A percentile compares a stretch with the other conserved stretches of the same genome.
Conservation (phyloP, 2,329 filamentous ascomycete genomes). For the Colletotrichum sp. region DNA sequence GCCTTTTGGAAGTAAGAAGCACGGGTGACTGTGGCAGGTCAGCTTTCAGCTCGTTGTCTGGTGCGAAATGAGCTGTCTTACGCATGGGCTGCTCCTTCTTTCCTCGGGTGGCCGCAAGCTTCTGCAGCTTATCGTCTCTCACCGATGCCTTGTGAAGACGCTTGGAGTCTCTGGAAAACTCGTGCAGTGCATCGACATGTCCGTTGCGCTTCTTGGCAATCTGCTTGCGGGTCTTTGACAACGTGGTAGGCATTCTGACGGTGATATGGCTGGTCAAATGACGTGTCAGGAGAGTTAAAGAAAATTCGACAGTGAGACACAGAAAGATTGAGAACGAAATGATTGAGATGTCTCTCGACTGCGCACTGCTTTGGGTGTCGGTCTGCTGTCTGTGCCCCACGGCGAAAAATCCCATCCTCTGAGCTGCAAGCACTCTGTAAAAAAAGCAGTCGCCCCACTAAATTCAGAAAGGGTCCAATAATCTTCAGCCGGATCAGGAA, state of each 20-base stretch:
- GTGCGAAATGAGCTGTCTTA: constrained; percentile 43
- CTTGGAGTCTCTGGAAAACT: constrained; percentile 86
- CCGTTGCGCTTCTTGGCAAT: constrained; percentile 86
- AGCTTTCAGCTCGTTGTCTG: not conserved
- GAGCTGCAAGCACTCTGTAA: not conserved
- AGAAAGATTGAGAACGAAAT: not conserved
- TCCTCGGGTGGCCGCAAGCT: constrained; percentile 69
- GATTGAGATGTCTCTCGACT: not conserved
- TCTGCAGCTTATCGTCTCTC: constrained; percentile 82
- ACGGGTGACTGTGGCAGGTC: constrained; percentile 34
- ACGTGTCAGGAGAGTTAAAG: not conserved
- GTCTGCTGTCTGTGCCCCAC: constrained; percentile 9
- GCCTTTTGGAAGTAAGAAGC: constrained; percentile 72
- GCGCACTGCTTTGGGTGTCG: not conserved
- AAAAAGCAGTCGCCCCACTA: not conserved
- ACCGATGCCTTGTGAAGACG: constrained; percentile 79
- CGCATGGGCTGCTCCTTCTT: constrained; percentile 78
- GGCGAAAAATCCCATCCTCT: constrained; percentile 16
- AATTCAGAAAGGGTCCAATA: constrained; percentile 5
- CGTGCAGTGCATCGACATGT: constrained; percentile 77
- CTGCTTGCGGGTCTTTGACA: constrained; percentile 86
- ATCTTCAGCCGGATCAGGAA: not conserved
- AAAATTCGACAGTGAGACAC: not conserved
- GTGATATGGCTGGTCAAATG: not conserved
- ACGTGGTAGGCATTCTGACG: constrained; percentile 72